A percentile compares a stretch with the other conserved stretches of the same genome.
Conservation (phyloP, 2,329 filamentous ascomycete genomes). For the Pseudovirgaria hyperparasitica region DNA sequence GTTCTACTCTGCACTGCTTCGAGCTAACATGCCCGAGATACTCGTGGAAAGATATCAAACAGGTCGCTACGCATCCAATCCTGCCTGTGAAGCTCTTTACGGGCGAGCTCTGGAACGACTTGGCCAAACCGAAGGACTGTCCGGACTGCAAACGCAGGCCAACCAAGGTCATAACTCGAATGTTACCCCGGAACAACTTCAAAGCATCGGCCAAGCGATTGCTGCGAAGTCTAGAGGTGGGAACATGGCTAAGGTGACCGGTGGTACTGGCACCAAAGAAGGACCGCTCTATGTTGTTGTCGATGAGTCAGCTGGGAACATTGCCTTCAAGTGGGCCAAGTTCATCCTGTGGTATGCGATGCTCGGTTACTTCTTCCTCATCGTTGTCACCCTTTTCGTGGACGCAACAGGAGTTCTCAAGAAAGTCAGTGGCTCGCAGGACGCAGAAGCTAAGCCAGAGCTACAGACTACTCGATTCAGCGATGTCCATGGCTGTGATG, state of each 20-base stretch:
- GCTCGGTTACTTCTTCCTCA: conserved; percentile 64
- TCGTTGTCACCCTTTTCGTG: conserved; percentile 68
- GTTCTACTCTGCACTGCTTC: conserved; percentile 83
- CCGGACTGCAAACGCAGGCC: conserved; percentile 10
- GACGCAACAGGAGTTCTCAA: conserved; percentile 71
- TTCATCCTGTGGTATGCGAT: conserved; percentile 71
- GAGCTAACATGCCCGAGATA: conserved; percentile 88
- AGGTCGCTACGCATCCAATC: conserved; percentile 70
- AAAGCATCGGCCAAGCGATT: conserved; percentile 71
- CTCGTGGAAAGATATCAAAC: conserved; percentile 82
- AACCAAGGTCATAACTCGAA: conserved; percentile 16
- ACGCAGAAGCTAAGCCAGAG: conserved; percentile 81
- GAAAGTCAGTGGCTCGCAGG: conserved; percentile 58
- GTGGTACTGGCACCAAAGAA: conserved; percentile 60
- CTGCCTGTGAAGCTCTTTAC: conserved; percentile 67
- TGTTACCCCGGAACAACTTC: conserved; percentile 50
- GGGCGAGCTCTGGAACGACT: conserved; percentile 56
- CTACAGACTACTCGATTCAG: conserved; percentile 82
- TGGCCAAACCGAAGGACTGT: conserved; percentile 32
- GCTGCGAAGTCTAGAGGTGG: conserved; percentile 58
- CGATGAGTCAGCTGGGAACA: conserved; percentile 69
- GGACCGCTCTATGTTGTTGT: conserved; percentile 92
- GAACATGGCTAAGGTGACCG: conserved; percentile 44
- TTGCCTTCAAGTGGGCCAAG: conserved; percentile 83
- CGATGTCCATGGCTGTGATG: conserved; percentile 94